Conservation (phyloP, 768 basidiomycete species). For the Amyloporia xantha region DNA sequence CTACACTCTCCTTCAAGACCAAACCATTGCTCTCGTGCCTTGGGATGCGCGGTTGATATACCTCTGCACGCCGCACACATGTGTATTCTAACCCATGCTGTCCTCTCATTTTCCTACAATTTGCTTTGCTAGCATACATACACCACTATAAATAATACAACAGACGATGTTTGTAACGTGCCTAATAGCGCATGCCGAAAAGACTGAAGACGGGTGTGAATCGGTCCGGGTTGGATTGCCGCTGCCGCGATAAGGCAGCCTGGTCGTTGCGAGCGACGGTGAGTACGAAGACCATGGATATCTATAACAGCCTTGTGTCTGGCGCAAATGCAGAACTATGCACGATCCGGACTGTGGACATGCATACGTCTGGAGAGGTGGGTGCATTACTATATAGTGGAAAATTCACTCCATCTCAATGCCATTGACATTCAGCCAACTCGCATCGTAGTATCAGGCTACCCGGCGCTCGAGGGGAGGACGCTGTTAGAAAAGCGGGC, state of each 20-base stretch:
- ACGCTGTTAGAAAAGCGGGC: conserved; percentile 31
- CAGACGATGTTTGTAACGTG: not conserved
- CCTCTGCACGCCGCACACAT: not conserved
- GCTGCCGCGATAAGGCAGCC: too few relatives aligned
- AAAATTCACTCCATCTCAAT: too few relatives aligned
- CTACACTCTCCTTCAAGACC: not conserved
- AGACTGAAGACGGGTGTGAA: too few relatives aligned
- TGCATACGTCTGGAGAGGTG: conserved; percentile 35
- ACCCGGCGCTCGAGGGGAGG: conserved; percentile 25
- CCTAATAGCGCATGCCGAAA: not conserved
- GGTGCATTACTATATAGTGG: conserved; percentile 4
- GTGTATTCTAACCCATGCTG: not conserved
- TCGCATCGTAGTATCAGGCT: conserved; percentile 30
- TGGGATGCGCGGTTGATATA: not conserved
- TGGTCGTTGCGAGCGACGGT: too few relatives aligned
- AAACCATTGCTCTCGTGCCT: not conserved
- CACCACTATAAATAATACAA: not conserved
- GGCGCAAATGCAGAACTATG: not conserved
- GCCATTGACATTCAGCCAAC: conserved; percentile 25
- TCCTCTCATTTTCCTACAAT: not conserved
- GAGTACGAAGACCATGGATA: not conserved
- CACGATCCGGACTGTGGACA: conserved; percentile 28
- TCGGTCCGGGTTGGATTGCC: too few relatives aligned
- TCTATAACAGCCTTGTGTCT: not conserved
- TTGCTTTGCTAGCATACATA: not conserved